phyloP scores from a whole-genome alignment of 371 early-diverging fungal genomes.

The Circinella minor region DNA sequence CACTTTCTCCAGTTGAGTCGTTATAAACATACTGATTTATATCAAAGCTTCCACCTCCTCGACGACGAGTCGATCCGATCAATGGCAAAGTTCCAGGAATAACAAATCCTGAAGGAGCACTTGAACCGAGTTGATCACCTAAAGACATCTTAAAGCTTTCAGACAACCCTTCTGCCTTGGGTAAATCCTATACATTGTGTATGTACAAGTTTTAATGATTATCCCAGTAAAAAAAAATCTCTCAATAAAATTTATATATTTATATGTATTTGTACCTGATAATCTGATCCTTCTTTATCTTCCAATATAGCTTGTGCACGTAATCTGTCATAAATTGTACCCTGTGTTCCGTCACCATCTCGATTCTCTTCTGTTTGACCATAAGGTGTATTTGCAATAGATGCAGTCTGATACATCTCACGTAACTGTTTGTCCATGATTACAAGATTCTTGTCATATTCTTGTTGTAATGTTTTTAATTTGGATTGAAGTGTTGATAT shows the following conservation, averaged over 20 bases:
- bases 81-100: constrained; percentile 51
- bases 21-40: not conserved
- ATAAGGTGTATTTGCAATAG: constrained; percentile 51
- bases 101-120: constrained; percentile 40
- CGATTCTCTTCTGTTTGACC: constrained; percentile 13
- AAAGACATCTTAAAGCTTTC: constrained; percentile 44
- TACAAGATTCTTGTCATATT: constrained; percentile 69
- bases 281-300: constrained; percentile 5
- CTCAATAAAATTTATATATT: not conserved
- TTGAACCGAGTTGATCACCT: constrained; percentile 36
- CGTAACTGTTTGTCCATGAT: constrained; percentile 75
- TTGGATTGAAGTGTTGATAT: constrained; percentile 77
- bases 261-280: not conserved
- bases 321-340: constrained; percentile 44
- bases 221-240: not conserved
- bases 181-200: constrained; percentile 21
- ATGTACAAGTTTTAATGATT: not conserved
- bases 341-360: constrained; percentile 21
- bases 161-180: constrained; percentile 49
- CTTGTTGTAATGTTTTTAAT: constrained; percentile 67
- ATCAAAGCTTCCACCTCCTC: constrained; percentile 5
- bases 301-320: constrained; percentile 53
- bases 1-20: not conserved
- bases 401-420: constrained; percentile 63
- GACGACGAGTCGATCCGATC: constrained; percentile 46